Base-by-base conservation (phyloP, 2,329 filamentous ascomycete species). In the Geoglossum cookeanum region DNA sequence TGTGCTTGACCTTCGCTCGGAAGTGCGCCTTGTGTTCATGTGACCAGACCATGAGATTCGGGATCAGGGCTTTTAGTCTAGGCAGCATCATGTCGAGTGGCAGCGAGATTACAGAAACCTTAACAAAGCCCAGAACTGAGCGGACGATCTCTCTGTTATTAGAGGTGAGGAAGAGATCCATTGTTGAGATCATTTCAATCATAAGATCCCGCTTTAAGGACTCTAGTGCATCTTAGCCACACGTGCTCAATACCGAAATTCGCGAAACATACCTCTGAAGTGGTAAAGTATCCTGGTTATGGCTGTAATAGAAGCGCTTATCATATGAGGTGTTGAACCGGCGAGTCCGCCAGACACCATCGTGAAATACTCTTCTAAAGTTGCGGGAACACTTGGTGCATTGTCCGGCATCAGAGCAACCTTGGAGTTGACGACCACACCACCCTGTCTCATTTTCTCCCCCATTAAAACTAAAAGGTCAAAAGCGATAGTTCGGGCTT, bases 1-100 rank as follows among this genome's bases (percentile, higher is more conserved):
- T 97, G 67, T 96, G 90, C 80, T 96, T 97, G 63, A 98, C 90
- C 75, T 97, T 98, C 55, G 87, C 84, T 65, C 91, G 88, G 74
- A 98, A 92, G 68, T 94, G 89, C 11, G 89, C 89, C 74, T 97
- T 97, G 75, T 98, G 94, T 71, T 98, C 92, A 69, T 96, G 88
- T 67, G 86, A 90, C 91, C 92, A 98, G 47, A 90, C 81, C 76
- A 97, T 87, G 22, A 97, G 75, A 69, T 94, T 94, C 3, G 90
- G 87, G 1, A 98, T 79, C 53, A 98, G 76, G 0, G 82, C 81
- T 35, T 77, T 73, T 39, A 98, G 79, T 29, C 89, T 81, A 3
- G 87, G 83, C 39, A 84, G 76, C 74, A 98, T 83, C 61, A 94
- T 75, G 4, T 85, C 80, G 45, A 82, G 79, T 0, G 91, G 88